These are phyloP conservation scores for Cladosporium oxysporum DNA, from an alignment of 2,329 filamentous ascomycete genomes.

Conservation along the genomic window DNA sequence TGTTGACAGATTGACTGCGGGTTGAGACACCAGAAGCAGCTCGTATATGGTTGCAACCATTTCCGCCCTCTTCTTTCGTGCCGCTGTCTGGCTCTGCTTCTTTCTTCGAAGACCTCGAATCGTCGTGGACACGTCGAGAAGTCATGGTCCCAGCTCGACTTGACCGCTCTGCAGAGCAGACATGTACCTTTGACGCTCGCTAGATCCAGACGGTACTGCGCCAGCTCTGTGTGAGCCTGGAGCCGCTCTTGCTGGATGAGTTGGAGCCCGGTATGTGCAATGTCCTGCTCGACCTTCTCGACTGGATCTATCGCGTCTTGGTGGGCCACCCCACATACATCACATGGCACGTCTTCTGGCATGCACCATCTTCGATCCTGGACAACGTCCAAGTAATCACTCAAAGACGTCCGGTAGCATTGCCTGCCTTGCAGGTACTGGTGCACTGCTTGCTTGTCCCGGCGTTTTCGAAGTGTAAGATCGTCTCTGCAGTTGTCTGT, in stretches of 20 bases:
- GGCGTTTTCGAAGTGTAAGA: too few species aligned
- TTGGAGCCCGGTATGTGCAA: neutral
- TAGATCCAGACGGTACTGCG: neutral
- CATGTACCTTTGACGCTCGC: neutral
- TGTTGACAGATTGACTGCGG: conserved; percentile 1
- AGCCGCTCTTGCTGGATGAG: conserved; percentile 3
- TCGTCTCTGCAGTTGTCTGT: neutral
- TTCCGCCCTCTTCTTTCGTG: conserved; percentile 2
- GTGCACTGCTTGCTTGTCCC: conserved; percentile 4
- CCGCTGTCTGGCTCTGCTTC: neutral
- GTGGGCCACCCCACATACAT: too few species aligned
- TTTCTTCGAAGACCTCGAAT: neutral
- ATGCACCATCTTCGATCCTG: conserved; percentile 14
- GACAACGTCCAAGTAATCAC: conserved; percentile 4
- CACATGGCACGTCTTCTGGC: too few species aligned
- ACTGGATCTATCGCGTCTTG: too few species aligned
- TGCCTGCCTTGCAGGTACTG: conserved; percentile 9
- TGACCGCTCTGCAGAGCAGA: too few species aligned
- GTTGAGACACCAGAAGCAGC: conserved; percentile 12
- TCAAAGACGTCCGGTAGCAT: conserved; percentile 15
- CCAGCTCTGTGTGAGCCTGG: neutral
- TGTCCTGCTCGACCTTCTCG: too few species aligned
- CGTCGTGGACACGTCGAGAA: neutral
- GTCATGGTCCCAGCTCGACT: neutral
- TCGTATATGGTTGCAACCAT: conserved; percentile 9